Evolutionary conservation across 345 rosid species (phyloP).

Genomic region (Aquilaria sinensis): DNA sequence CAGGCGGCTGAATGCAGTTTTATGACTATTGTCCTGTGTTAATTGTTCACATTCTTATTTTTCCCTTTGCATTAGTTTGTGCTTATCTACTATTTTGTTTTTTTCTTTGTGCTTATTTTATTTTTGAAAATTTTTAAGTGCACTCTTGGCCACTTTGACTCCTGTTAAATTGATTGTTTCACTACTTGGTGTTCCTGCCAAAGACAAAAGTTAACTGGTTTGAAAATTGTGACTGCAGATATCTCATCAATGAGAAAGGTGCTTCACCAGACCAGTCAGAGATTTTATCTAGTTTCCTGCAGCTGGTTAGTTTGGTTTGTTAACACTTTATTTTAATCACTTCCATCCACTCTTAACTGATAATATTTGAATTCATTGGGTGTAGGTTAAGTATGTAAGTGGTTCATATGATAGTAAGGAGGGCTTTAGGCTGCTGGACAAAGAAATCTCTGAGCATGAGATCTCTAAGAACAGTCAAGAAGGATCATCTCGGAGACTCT

Average conservation of each 20-base stretch:
- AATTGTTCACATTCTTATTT: background rate
- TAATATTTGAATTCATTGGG: slow-evolving; percentile 3
- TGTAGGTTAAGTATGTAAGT: slow-evolving; percentile 86
- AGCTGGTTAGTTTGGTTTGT: slow-evolving; percentile 54
- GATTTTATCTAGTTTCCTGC: slow-evolving; percentile 59
- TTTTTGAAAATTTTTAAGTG: too few relatives aligned
- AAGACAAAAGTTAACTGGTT: slow-evolving; percentile 5
- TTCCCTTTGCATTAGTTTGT: too few relatives aligned
- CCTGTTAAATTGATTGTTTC: background rate
- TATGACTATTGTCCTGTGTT: too few relatives aligned
- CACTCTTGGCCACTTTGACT: too few relatives aligned
- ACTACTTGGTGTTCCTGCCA: slow-evolving; percentile 4
- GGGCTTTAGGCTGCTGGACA: slow-evolving; percentile 70
- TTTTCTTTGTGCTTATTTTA: too few relatives aligned
- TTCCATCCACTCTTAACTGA: slow-evolving; percentile 9
- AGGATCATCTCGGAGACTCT: slow-evolving; percentile 82
- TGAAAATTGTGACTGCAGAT: slow-evolving; percentile 36
- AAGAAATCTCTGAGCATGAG: slow-evolving; percentile 73
- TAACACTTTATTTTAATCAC: background rate
- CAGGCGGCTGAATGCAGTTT: too few relatives aligned
- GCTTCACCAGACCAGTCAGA: slow-evolving; percentile 38
- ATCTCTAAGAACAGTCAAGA: slow-evolving; percentile 49
- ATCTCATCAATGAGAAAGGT: slow-evolving; percentile 50
- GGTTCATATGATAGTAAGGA: slow-evolving; percentile 83
- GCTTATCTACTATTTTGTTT: too few relatives aligned